phyloP scores from a whole-genome alignment of 495 filamentous ascomycete species.

The Podospora bellae-mahoneyi region DNA sequence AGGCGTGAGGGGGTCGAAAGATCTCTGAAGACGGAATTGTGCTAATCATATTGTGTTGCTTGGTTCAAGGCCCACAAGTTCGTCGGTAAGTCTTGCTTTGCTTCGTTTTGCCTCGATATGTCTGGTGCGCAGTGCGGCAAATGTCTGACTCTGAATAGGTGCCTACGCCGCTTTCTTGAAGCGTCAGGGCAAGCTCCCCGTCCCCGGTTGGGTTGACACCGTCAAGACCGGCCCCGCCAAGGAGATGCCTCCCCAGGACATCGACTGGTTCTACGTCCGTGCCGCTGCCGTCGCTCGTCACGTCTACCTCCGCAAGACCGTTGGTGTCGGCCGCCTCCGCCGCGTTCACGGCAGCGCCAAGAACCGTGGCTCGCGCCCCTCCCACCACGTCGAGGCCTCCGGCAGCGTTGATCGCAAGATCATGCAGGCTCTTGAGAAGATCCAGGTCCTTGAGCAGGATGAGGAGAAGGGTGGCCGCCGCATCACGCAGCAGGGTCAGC shows the following conservation, averaged over 20 bases:
- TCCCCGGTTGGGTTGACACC: constrained; percentile 97
- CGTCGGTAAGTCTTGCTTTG: constrained; percentile 47
- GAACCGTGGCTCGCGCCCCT: constrained; percentile 91
- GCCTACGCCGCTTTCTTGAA: constrained; percentile 97
- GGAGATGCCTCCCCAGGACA: constrained; percentile 94
- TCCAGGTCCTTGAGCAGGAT: constrained; percentile 92
- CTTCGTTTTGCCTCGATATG: neutral
- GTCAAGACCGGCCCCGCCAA: constrained; percentile 96
- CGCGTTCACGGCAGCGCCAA: constrained; percentile 86
- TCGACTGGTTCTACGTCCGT: constrained; percentile 99
- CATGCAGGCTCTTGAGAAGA: constrained; percentile 96
- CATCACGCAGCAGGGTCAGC: constrained; percentile 94
- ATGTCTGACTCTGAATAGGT: constrained; percentile 28
- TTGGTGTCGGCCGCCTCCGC: constrained; percentile 86
- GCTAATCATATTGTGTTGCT: constrained; percentile 49
- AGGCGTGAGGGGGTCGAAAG: constrained; percentile 58
- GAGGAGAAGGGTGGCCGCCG: constrained; percentile 96
- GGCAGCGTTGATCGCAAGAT: constrained; percentile 95
- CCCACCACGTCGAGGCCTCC: constrained; percentile 91
- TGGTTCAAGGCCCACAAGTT: constrained; percentile 76
- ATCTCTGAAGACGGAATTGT: constrained; percentile 59
- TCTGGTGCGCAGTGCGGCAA: neutral
- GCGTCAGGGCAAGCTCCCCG: constrained; percentile 96
- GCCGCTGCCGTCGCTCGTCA: constrained; percentile 94
- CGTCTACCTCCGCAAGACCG: constrained; percentile 98